These are phyloP conservation scores for Ceratocystiopsis sp. DNA, from an alignment of 2,329 filamentous ascomycete species.

Conservation along the genomic window DNA sequence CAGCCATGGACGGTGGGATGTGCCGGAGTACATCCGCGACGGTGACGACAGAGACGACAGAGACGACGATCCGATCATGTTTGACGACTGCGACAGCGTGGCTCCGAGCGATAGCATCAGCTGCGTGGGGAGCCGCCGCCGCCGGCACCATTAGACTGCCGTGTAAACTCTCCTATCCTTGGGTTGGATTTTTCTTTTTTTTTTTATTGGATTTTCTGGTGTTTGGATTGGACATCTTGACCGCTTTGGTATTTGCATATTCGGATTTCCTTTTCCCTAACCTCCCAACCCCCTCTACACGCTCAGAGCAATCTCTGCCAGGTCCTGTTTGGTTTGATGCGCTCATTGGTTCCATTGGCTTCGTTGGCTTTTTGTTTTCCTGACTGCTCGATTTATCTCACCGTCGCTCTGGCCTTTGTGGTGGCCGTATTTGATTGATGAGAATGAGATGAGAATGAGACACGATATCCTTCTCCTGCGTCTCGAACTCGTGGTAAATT, in stretches of 20 bases:
- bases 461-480: too few species aligned
- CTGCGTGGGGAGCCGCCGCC: slow-evolving; percentile 31
- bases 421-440: too few species aligned
- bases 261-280: neutral
- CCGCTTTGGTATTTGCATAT: neutral
- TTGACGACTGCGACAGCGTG: slow-evolving; percentile 30
- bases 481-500: too few species aligned
- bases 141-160: neutral
- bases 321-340: neutral
- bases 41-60: neutral
- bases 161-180: slow-evolving; percentile 10
- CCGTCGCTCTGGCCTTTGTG: too few species aligned
- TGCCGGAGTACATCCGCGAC: slow-evolving; percentile 2
- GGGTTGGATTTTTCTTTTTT: slow-evolving; percentile 1
- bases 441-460: too few species aligned
- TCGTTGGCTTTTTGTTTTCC: neutral
- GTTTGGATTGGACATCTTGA: neutral
- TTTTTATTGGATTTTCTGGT: neutral
- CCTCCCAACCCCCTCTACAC: too few species aligned
- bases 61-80: slow-evolving; percentile 17
- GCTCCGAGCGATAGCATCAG: slow-evolving; percentile 46
- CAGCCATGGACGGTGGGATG: slow-evolving; percentile 16
- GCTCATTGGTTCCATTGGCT: neutral
- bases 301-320: too few species aligned
- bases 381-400: too few species aligned